Base-by-base conservation (phyloP, 768 basidiomycete genomes). In the Tubosaeta sp. region DNA sequence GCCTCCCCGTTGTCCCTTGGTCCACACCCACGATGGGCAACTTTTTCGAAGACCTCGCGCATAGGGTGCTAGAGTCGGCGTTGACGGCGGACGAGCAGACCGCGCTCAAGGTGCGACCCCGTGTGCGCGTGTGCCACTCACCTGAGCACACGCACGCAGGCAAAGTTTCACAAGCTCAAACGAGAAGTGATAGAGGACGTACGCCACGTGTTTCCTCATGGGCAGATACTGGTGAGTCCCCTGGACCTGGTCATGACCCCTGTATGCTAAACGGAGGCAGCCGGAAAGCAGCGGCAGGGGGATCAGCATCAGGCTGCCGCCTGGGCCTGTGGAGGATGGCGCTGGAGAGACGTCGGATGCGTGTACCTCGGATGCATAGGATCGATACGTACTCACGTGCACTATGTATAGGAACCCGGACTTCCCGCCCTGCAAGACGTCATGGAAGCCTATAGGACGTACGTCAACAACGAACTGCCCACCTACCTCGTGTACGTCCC, bases 381-480 rank as follows among this genome's bases (percentile, higher is more conserved):
- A 4, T 32, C 35, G 2, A 1, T 1, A 11, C 32, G 27, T 16
- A n/a, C 48, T 59, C 4, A 57, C 25, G 25, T 27, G 2, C 10
- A 17, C 8, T 13, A 10, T n/a, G n/a, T n/a, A n/a, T 31, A 65
- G 66, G 64, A 54, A 1, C 54, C 48, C 25, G 59, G 50, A 7
- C 44, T 53, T 2, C 43, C 57, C 1, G 45, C 51, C 6, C 34
- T 69, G 14, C 62, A 48, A 17, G 67, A 67, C 22, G 61, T 67
- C 48, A 67, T 65, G 57, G 55, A 48, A 16, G 33, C 25, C 17
- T 67, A 55, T n/a, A 47, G 35, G 26, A 51, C 46, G 22, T 61
- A 60, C 16, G 65, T 59, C 50, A 67, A 69, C 54, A 67, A 67
- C 39, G 66, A 69, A 45, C 46, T 67, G 1, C 66, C 66, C 8